A percentile compares a stretch with the other conserved stretches of the same genome.
Conservation (phyloP, 495 filamentous ascomycete genomes). For the Xylaria castorea region DNA sequence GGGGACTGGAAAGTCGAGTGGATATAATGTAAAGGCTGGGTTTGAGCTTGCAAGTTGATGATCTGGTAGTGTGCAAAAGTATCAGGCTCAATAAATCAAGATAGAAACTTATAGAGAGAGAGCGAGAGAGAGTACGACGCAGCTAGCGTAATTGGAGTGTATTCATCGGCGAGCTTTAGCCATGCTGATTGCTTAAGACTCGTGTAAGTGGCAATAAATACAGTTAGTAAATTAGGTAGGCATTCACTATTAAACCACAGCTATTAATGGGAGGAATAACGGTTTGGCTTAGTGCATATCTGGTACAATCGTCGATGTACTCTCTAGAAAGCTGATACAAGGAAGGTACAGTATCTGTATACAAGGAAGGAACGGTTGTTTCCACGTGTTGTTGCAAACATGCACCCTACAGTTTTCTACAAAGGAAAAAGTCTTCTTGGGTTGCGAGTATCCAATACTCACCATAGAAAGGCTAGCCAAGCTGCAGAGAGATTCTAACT, state of each 20-base stretch:
- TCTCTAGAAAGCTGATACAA: not conserved
- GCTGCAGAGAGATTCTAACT: not conserved
- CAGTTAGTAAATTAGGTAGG: not conserved
- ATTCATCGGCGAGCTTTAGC: not conserved
- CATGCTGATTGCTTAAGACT: not conserved
- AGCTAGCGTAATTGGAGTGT: not conserved
- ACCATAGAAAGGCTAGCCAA: not conserved
- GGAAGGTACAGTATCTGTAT: not conserved
- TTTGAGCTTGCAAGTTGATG: not conserved
- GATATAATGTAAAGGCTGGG: not conserved
- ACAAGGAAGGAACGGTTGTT: not conserved
- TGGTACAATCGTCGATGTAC: not conserved
- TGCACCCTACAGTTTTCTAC: not conserved
- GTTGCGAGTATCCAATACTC: not conserved
- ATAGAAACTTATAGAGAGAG: not conserved
- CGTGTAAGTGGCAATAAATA: not conserved
- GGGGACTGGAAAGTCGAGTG: not conserved
- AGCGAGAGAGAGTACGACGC: not conserved
- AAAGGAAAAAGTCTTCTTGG: not conserved
- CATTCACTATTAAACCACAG: not conserved
- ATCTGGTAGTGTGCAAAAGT: not conserved
- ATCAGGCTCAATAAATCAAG: not conserved
- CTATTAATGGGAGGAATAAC: not conserved
- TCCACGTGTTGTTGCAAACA: not conserved
- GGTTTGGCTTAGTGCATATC: not conserved